Percentiles rank a stretch among this genome's conserved stretches.
Conservation (phyloP, 2,329 filamentous ascomycete species). For the Ceratocystis colombiana region DNA sequence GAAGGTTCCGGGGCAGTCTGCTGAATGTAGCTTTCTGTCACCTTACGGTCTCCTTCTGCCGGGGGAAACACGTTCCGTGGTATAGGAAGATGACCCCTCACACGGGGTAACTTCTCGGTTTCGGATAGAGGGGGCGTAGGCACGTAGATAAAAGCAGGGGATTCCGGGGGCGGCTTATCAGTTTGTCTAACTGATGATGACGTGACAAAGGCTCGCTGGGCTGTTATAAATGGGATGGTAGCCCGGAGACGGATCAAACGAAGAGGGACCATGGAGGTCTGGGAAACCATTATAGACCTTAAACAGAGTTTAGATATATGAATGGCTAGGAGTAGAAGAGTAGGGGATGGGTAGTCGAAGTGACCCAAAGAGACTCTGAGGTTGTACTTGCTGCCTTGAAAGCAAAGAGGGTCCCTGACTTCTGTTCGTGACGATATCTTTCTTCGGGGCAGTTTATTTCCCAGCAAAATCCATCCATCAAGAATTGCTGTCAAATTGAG, state of each 20-base stretch:
- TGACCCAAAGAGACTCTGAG: neutral
- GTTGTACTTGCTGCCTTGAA: neutral
- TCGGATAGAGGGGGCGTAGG: constrained; percentile 65
- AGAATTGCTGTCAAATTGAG: neutral
- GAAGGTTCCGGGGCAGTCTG: constrained; percentile 48
- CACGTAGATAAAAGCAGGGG: constrained; percentile 75
- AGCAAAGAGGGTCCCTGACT: neutral
- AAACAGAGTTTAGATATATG: neutral
- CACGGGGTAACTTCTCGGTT: constrained; percentile 33
- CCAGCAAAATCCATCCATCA: constrained; percentile 8
- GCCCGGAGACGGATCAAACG: neutral
- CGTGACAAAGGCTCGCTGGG: constrained; percentile 8
- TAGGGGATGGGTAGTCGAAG: neutral
- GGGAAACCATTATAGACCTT: constrained; percentile 16
- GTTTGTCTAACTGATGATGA: constrained; percentile 29
- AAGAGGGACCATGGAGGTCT: constrained; percentile 7
- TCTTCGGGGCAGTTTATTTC: neutral
- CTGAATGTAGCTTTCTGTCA: constrained; percentile 49
- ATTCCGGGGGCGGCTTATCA: constrained; percentile 59
- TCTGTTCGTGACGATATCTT: neutral
- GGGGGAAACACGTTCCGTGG: constrained; percentile 69
- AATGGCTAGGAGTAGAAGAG: neutral
- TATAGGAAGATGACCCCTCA: constrained; percentile 73
- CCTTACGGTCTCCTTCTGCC: constrained; percentile 49
- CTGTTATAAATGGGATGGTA: neutral